Percentiles rank a stretch among this genome's conserved stretches.
Conservation (phyloP, 805 yeast genomes). For the Cyberlindnera veronae region DNA sequence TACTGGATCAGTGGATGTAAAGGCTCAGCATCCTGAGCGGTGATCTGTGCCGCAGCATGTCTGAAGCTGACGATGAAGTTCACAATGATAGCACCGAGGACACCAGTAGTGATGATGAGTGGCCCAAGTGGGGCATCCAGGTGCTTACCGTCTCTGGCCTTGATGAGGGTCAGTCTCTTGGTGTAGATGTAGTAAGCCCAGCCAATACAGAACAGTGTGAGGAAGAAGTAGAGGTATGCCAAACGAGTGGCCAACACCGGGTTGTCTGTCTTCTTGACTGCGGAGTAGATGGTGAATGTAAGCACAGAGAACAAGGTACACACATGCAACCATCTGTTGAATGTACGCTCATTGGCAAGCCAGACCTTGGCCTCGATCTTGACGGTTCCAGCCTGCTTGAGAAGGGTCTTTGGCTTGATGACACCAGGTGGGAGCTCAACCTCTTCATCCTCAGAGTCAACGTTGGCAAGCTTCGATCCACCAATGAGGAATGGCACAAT, state of each 20-base stretch:
- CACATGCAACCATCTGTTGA: conserved; percentile 91
- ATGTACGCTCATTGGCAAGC: conserved; percentile 97
- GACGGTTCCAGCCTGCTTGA: conserved; percentile 87
- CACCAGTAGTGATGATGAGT: conserved; percentile 65
- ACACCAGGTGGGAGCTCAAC: conserved; percentile 88
- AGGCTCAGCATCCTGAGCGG: conserved; percentile 13
- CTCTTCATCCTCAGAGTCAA: conserved; percentile 87
- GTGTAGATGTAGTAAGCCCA: conserved; percentile 88
- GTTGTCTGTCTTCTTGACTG: conserved; percentile 65
- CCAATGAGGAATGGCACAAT: conserved; percentile 36
- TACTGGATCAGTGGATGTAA: conserved; percentile 26
- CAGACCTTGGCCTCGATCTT: conserved; percentile 97
- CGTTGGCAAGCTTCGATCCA: conserved; percentile 46
- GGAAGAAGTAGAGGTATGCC: conserved; percentile 75
- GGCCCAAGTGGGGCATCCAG: conserved; percentile 92
- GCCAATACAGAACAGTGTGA: conserved; percentile 77
- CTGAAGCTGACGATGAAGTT: conserved; percentile 71
- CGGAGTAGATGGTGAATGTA: conserved; percentile 79
- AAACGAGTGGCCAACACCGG: conserved; percentile 59
- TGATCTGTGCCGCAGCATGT: conserved; percentile 29
- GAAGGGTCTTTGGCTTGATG: conserved; percentile 67
- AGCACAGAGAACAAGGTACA: conserved; percentile 79
- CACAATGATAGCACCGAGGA: conserved; percentile 59
- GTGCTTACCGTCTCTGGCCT: conserved; percentile 79
- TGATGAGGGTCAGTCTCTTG: conserved; percentile 67